Base-by-base conservation (phyloP, 2,329 filamentous ascomycete genomes). In the Cercospora janseana region DNA sequence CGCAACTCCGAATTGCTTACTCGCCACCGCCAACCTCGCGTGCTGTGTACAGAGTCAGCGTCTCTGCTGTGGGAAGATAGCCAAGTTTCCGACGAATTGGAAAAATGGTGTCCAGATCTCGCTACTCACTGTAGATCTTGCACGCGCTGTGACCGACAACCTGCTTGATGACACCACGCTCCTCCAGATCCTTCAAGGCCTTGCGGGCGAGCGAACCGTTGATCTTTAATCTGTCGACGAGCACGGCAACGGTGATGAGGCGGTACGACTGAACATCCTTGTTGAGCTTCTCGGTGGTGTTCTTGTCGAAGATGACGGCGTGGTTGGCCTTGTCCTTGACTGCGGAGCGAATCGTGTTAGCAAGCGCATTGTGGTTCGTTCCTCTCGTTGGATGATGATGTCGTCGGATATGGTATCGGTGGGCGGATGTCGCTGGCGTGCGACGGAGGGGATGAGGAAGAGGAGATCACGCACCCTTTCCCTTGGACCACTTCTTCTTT, bases 311-410 rank as follows among this genome's bases (percentile, higher is more conserved):
- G 73, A 97, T 82, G 78, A 98, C 93, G 77, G 88, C 88, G 85
- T 98, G 93, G 77, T 97, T 87, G 79, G 93, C 92, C 91, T 98
- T 98, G 85, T 98, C 93, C 93, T 98, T 98, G 82, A 98, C 93
- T 90, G 75, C 80, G 61, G 18, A 37, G 49, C 54, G 59, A 46
- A 57, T 12, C 28, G 28, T 54, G 58, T 66, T 60, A 62, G 58
- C 52, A 49, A 51, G 42, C 27, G 27, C 37, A 37, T 41, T 31
- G 21, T 42, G 28, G 12, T 23, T 9, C 26, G 23, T 24, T n/a
- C 29, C 18, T 41, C 56, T 45, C 54, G 21, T 16, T 46, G 26
- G 31, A 24, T 40, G 56, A 44, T 49, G 37, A 47, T 52, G 48
- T 48, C 31, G 34, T 26, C 24, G 43, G 16, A 8, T 40, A 28